Base-by-base conservation (phyloP, 1,284 basidiomycete species). In the Ceratobasidium sp. region DNA sequence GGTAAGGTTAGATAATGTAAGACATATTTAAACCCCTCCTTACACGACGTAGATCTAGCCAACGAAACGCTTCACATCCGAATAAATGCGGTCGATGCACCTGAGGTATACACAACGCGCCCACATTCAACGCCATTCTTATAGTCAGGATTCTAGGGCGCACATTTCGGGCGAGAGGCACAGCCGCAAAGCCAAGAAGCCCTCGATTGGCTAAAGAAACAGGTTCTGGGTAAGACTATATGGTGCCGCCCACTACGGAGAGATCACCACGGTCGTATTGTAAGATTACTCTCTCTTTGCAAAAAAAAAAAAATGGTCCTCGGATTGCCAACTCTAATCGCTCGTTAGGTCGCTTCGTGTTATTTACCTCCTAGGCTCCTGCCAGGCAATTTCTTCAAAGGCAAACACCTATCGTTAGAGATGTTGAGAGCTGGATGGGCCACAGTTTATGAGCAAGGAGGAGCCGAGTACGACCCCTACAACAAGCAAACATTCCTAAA, bases 61-160 rank as follows among this genome's bases (percentile, higher is more conserved):
- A 85, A 89, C 71, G 80, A 92, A 74, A 96, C 93, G 0, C 82
- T 96, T 20, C 88, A 90, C 74, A 87, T 97, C 52, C 86, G 94
- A 27, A 85, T 96, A 54, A 91, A 91, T 8, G 94, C 92, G 0
- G 86, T 94, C 10, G 94, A 97, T 77, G 94, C 94, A 1, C 94
- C 94, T 0, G 94, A 96, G 82, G 91, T 90, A 73, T n/a, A 13
- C 40, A 10, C 15, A 22, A 38, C 34, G 25, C 35, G 22, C 47
- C 49, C 29, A 15, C 27, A 20, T 27, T 50, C 3, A 25, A 52
- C 13, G 29, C 20, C 1, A 17, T 20, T 42, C 22, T 25, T 27
- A 29, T 20, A 17, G 22, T 20, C 50, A 32, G 55, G 8, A 29
- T 17, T 62, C 27, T 64, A 93, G 90, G 84, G 81, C 12, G 82